Base-by-base conservation (phyloP, 768 basidiomycete genomes). In the Termitomyces sp. region DNA sequence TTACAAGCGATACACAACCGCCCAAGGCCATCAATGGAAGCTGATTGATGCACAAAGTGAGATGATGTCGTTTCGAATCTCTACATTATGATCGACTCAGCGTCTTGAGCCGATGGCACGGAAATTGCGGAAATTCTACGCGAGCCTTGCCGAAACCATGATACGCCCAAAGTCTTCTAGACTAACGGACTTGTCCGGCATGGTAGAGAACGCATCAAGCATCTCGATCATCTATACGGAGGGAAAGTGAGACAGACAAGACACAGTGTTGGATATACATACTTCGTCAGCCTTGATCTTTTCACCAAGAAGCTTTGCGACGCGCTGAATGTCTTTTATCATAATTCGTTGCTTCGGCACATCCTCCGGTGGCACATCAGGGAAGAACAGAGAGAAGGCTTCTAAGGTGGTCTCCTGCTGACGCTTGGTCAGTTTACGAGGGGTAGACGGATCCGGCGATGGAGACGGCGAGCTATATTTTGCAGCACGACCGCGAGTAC, bases 211-310 rank as follows among this genome's bases (percentile, higher is more conserved):
- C 52, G 78, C 77, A n/a, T 81, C 79, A 1, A 94, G 74, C 90
- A 92, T 93, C 57, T 92, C 89, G 3, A 86, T 63, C 63, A 90
- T 85, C 91, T 92, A 48, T 16, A 39, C 5, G 24, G 8, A 49
- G 26, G 33, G 10, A 44, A 37, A 39, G 24, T 9, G 20, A 51
- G 42, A 31, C 41, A 22, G 28, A 12, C 44, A 41, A 39, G 29
- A 58, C 42, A 55, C 12, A 36, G 51, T 50, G 46, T 36, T 15
- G 22, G 16, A 16, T 33, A 9, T 24, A 64, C 81, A 44, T 50
- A 89, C 91, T 74, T 93, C 87, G n/a, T 90, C 86, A 1, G 81
- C 74, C 57, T 85, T 90, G 45, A 90, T 70, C 63, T 82, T 87
- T 68, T 90, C 89, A 44, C 85, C 85, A 39, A 93, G 75, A 39